A percentile compares a stretch with the other conserved stretches of the same genome.
Conservation (phyloP, 768 basidiomycete species). For the Terana coerulea region DNA sequence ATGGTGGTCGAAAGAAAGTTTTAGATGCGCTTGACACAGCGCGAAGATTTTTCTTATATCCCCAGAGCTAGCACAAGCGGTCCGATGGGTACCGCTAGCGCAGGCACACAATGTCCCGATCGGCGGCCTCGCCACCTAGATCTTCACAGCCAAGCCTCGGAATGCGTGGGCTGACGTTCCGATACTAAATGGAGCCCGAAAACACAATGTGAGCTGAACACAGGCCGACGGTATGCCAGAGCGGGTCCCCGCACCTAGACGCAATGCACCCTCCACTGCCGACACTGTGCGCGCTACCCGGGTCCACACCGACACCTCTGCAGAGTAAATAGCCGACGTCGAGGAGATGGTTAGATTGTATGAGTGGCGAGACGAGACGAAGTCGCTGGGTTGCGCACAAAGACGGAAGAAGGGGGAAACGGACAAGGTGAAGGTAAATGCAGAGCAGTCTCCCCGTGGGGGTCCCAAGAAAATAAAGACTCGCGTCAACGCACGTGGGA, state of each 20-base stretch:
- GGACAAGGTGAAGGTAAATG: not conserved
- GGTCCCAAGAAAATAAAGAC: conserved; percentile 13
- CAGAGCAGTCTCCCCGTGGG: not conserved
- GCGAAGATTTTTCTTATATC: too few relatives aligned
- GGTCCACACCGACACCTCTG: conserved; percentile 4
- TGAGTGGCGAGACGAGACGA: not conserved
- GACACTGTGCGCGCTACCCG: conserved; percentile 1
- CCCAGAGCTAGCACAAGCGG: not conserved
- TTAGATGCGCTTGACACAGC: too few relatives aligned
- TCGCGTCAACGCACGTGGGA: conserved; percentile 9
- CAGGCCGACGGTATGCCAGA: too few relatives aligned
- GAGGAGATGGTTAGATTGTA: not conserved
- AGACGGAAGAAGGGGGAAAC: not conserved
- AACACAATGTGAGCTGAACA: not conserved
- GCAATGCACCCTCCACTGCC: not conserved
- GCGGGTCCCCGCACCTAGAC: not conserved
- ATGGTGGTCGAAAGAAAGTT: too few relatives aligned
- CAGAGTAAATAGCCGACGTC: not conserved
- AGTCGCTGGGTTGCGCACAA: not conserved
- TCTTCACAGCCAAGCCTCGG: not conserved
- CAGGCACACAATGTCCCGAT: conserved; percentile 7
- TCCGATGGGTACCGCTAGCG: not conserved
- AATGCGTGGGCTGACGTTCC: not conserved
- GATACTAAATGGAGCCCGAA: not conserved
- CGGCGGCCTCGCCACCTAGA: conserved; percentile 1